These are phyloP conservation scores for Botrytis medusae DNA, from an alignment of 2,329 filamentous ascomycete genomes.

Conservation along the genomic window DNA sequence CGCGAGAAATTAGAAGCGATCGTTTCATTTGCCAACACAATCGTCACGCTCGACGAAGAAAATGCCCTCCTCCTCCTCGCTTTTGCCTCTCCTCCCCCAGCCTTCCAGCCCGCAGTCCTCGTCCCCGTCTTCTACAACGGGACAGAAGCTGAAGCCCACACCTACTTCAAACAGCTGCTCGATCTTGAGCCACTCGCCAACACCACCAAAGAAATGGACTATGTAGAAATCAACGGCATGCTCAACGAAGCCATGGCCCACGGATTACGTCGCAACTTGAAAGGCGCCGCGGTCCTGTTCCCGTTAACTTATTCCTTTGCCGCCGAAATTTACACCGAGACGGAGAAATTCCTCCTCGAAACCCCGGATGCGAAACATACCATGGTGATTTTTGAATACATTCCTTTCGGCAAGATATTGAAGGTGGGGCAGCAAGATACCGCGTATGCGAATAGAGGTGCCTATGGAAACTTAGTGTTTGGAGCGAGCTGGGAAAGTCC, in stretches of 20 bases:
- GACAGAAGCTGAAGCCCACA: conserved; percentile 34
- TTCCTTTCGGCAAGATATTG: conserved; percentile 29
- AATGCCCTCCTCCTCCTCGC: conserved; percentile 13
- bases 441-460: conserved; percentile 35
- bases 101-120: conserved; percentile 17
- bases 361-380: conserved; percentile 28
- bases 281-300: conserved; percentile 23
- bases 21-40: conserved; percentile 27
- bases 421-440: conserved; percentile 31
- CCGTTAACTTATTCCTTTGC: conserved; percentile 19
- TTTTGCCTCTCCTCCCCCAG: conserved; percentile 23
- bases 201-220: conserved; percentile 37
- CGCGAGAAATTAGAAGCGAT: conserved; percentile 24
- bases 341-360: conserved; percentile 36
- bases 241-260: conserved; percentile 36
- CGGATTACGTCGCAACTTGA: conserved; percentile 20
- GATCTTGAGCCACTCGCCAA: conserved; percentile 37
- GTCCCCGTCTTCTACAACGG: conserved; percentile 42
- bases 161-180: conserved; percentile 38
- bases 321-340: conserved; percentile 35
- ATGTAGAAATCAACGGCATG: conserved; percentile 39
- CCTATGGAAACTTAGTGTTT: conserved; percentile 34
- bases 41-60: conserved; percentile 18
- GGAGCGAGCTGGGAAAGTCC: conserved; percentile 37
- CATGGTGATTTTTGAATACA: conserved; percentile 30